Conservation (phyloP, 1,284 basidiomycete species). For the Trametes hirsuta region DNA sequence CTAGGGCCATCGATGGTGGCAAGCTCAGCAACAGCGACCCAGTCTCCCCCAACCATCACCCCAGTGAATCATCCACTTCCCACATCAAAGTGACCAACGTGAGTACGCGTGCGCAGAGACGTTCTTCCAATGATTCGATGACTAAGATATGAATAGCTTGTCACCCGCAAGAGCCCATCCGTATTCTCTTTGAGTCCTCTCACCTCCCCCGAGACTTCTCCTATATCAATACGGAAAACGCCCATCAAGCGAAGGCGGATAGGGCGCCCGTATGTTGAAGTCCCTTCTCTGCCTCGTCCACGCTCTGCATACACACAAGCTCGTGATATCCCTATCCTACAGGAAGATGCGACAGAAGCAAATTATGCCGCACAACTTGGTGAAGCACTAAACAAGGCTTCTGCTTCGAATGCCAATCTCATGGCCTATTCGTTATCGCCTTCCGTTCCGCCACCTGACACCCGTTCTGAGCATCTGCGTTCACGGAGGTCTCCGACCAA, state of each 20-base stretch:
- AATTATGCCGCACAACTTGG: conserved; percentile 16
- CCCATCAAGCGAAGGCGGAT: conserved; percentile 9
- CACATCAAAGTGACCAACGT: too few species aligned
- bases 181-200: neutral
- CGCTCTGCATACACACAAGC: conserved; percentile 8
- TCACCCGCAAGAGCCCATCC: neutral
- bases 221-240: neutral
- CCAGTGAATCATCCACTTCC: too few species aligned
- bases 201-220: neutral
- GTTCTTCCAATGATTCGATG: neutral
- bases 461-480: neutral
- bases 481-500: neutral
- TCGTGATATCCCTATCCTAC: neutral
- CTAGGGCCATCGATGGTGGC: neutral
- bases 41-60: too few species aligned
- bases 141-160: neutral
- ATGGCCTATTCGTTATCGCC: neutral
- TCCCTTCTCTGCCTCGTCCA: conserved; percentile 8
- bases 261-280: conserved; percentile 5
- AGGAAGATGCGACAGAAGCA: neutral
- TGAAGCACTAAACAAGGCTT: conserved; percentile 1
- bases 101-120: neutral
- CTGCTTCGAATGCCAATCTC: neutral
- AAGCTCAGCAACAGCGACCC: too few species aligned
- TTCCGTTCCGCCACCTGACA: neutral